Evolutionary conservation across 441 rosid genomes (phyloP).

Genomic region (Populus trichocarpa): DNA sequence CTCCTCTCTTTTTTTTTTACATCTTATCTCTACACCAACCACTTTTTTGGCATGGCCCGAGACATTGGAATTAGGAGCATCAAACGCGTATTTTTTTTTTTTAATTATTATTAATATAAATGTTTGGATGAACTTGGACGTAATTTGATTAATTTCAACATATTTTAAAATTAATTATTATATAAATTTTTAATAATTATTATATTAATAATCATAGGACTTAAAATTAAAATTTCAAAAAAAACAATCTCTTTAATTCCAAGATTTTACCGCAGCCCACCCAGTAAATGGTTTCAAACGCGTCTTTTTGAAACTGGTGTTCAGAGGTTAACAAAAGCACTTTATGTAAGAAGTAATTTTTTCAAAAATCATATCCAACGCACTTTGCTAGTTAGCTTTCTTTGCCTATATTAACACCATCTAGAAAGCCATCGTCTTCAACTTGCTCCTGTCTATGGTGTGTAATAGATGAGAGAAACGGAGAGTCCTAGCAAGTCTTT

Average conservation of each 20-base stretch:
- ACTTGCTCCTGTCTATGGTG: neutral
- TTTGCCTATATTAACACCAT: neutral
- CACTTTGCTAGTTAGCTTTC: neutral
- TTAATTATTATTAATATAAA: no score
- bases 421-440: neutral
- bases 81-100: neutral
- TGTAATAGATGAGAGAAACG: slow-evolving; percentile 5
- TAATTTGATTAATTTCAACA: no score
- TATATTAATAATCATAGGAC: no score
- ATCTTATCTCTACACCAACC: neutral
- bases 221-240: no score
- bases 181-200: no score
- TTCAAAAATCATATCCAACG: neutral
- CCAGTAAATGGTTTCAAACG: neutral
- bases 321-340: no score
- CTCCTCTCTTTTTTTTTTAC: neutral
- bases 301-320: neutral
- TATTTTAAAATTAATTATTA: no score
- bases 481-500: slow-evolving; percentile 12
- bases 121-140: no score
- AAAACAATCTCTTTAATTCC: no score
- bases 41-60: neutral
- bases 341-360: no score
- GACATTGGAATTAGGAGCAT: neutral
- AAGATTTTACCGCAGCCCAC: no score